A percentile compares a stretch with the other conserved stretches of the same genome.
These are phyloP conservation scores for Iris macrosiphon DNA, from an alignment of 106 monocot species.

Conservation along the genomic window DNA sequence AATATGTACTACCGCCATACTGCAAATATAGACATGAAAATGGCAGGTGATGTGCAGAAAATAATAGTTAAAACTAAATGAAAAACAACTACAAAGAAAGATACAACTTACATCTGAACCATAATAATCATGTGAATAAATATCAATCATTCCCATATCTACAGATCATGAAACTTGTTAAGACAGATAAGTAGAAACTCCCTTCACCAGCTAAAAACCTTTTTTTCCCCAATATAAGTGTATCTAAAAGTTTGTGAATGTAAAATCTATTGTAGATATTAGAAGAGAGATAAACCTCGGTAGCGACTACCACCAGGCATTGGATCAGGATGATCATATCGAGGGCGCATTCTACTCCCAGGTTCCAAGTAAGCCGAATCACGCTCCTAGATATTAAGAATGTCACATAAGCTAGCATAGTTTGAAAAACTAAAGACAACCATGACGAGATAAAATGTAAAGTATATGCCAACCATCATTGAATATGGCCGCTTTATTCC, in stretches of 20 bases:
- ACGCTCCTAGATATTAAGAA: constrained; percentile 37
- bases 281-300: no score
- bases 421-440: not conserved
- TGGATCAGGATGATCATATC: constrained; percentile 50
- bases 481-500: constrained; percentile 60
- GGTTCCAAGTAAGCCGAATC: constrained; percentile 45
- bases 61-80: not conserved
- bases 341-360: constrained; percentile 44
- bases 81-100: not conserved
- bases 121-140: constrained; percentile 57
- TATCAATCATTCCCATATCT: constrained; percentile 40
- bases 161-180: constrained; percentile 1
- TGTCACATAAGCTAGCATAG: not conserved
- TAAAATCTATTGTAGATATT: no score
- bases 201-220: no score
- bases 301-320: constrained; percentile 24
- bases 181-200: no score
- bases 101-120: constrained; percentile 68
- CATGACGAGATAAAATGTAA: not conserved
- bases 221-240: no score
- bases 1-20: constrained; percentile 41
- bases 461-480: constrained; percentile 50
- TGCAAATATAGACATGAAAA: constrained; percentile 15
- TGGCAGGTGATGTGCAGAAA: not conserved
- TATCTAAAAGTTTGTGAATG: no score